Percentiles rank a stretch among this genome's conserved stretches.
Evolutionary conservation across 306 rosid species (phyloP).

Genomic region (Casuarina glauca): DNA sequence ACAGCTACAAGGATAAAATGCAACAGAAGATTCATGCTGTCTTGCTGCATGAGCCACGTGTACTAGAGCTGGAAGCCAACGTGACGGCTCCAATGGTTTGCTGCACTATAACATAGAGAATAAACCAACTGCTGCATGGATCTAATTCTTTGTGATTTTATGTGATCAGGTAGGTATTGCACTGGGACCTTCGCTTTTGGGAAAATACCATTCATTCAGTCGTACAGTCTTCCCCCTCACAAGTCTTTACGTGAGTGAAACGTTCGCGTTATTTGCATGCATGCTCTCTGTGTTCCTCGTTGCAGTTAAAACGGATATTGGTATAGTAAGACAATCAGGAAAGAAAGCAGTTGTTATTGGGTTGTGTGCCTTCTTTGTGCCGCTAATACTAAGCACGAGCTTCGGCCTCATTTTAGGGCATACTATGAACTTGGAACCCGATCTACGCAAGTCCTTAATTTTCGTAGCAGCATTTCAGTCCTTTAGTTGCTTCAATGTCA

Average conservation of each 20-base stretch:
- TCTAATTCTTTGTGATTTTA: not conserved
- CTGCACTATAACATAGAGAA: not conserved
- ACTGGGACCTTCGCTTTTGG: conserved; percentile 52
- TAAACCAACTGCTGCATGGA: not conserved
- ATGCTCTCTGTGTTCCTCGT: conserved; percentile 39
- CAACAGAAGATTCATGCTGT: no score
- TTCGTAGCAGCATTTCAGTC: conserved; percentile 39
- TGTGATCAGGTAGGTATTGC: conserved; percentile 44
- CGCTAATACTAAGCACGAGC: conserved; percentile 3
- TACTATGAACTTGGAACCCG: not conserved
- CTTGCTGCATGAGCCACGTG: no score
- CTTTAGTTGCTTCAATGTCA: conserved; percentile 44
- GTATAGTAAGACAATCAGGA: conserved; percentile 46
- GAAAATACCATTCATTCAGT: conserved; percentile 3
- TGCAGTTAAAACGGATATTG: conserved; percentile 61
- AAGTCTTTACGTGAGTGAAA: conserved; percentile 37
- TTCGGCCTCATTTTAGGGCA: not conserved
- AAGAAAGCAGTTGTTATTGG: conserved; percentile 37
- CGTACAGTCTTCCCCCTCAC: conserved; percentile 31
- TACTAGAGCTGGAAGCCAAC: no score
- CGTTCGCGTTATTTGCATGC: conserved; percentile 35
- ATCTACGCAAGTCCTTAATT: conserved; percentile 21
- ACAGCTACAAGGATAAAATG: no score
- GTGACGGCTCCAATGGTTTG: no score
- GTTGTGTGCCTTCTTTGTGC: conserved; percentile 10